These are phyloP conservation scores for Wickerhamomyces alni DNA, from an alignment of 805 yeast species.

Conservation along the genomic window DNA sequence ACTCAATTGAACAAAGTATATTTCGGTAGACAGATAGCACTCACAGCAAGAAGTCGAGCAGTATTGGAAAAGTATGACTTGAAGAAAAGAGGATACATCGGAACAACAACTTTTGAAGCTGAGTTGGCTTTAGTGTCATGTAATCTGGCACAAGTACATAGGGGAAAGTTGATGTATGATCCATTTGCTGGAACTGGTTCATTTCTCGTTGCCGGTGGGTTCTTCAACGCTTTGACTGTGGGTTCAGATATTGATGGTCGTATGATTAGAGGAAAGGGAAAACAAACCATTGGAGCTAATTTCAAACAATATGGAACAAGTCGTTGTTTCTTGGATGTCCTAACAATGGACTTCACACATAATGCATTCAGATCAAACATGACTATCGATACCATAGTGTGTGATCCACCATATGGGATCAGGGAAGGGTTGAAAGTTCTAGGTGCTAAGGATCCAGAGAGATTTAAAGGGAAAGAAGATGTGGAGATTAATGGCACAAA, in stretches of 20 bases:
- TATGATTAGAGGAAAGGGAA: conserved; percentile 62
- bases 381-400: conserved; percentile 70
- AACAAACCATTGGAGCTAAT: conserved; percentile 53
- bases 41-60: conserved; percentile 56
- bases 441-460: conserved; percentile 70
- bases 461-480: conserved; percentile 66
- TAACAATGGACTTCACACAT: conserved; percentile 94
- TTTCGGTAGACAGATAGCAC: conserved; percentile 70
- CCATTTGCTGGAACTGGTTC: conserved; percentile 98
- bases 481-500: conserved; percentile 72
- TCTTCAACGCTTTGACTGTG: conserved; percentile 70
- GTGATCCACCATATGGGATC: conserved; percentile 98
- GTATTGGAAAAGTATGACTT: conserved; percentile 75
- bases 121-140: conserved; percentile 84
- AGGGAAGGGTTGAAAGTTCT: conserved; percentile 92
- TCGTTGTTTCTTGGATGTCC: conserved; percentile 58
- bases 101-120: conserved; percentile 96
- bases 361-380: conserved; percentile 65
- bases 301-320: conserved; percentile 67
- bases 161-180: conserved; percentile 71
- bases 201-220: conserved; percentile 81
- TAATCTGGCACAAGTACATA: conserved; percentile 71
- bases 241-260: conserved; percentile 93
- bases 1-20: conserved; percentile 46
- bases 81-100: conserved; percentile 78